Evolutionary conservation across 1,284 basidiomycete genomes (phyloP), one percentile per base, ranked within the genome.

Genomic region (Fomitiporia mediterranea): DNA sequence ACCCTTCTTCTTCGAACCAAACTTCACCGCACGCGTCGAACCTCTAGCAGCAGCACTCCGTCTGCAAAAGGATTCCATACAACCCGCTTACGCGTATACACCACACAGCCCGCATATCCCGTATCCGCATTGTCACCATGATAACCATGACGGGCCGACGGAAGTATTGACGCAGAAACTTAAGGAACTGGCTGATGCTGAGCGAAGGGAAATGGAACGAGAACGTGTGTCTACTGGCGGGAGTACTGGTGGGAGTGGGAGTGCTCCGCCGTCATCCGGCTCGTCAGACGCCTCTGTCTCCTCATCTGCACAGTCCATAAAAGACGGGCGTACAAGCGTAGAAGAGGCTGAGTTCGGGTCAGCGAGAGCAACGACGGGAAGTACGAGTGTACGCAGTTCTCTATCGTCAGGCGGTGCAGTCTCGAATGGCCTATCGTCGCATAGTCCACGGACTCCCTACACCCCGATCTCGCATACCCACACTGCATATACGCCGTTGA

Each of bases 1-100:
- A 35, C 91, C 91, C 0, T 93, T 93, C 70, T 93, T 93, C 74
- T 93, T 88, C 62, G 91, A 93, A 66, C 90, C 91, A 0, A 89
- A 88, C 60, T 89, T 89, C 64, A 72, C 82, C 55, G 85, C 89
- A 0, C 58, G 74, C 1, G 72, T 93, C 50, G 70, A 77, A 58
- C 86, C 86, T 1, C 69, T 89, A 1, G 70, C 74, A 8, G 81
- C 81, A 15, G 81, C 79, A 1, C 62, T 77, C 13, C 76, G 82
- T 28, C 65, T 79, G 15, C 76, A 77, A 61, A 68, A 72, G 49
- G 62, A 65, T 51, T 55, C 57, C 42, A 55, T 59, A 25, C 57
- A 59, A 35, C 57, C 57, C 32, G 57, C 57, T 21, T 59, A 59
- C 37, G 56, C 56, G 15, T 58, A 58, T 38, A 48, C 47, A 4